Conservation (phyloP, 768 basidiomycete species). For the Antrodiella citrinella region DNA sequence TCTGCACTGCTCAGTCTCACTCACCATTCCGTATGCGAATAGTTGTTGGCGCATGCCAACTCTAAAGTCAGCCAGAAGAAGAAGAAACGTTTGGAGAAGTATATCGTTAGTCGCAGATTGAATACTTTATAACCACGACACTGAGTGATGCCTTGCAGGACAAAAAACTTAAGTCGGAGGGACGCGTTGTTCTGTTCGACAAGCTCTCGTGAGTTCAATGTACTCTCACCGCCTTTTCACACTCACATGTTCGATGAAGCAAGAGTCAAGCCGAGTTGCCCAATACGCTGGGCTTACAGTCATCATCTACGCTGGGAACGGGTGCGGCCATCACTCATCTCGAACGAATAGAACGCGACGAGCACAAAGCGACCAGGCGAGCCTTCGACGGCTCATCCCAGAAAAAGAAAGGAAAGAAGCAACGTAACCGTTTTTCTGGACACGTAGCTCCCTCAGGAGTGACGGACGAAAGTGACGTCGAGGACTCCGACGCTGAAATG, state of each 20-base stretch:
- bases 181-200: constrained; percentile 65
- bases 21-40: not conserved
- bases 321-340: constrained; percentile 55
- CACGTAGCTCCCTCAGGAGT: not conserved
- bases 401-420: constrained; percentile 41
- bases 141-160: constrained; percentile 40
- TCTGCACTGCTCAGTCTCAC: not conserved
- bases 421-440: constrained; percentile 2
- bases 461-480: constrained; percentile 23
- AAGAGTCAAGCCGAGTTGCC: constrained; percentile 67
- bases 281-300: constrained; percentile 52
- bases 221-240: constrained; percentile 9
- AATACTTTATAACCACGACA: not conserved
- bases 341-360: constrained; percentile 47
- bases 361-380: constrained; percentile 51
- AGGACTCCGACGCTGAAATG: constrained; percentile 19
- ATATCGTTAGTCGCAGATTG: constrained; percentile 54
- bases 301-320: constrained; percentile 80
- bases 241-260: constrained; percentile 34
- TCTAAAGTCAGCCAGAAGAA: constrained; percentile 79
- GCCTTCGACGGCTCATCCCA: constrained; percentile 36
- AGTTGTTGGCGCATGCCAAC: constrained; percentile 40
- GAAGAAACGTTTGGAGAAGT: constrained; percentile 84
- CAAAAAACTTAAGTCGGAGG: constrained; percentile 90
- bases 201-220: constrained; percentile 62